Evolutionary conservation across 1,284 basidiomycete species (phyloP).

Genomic region (Ganoderma sinense): DNA sequence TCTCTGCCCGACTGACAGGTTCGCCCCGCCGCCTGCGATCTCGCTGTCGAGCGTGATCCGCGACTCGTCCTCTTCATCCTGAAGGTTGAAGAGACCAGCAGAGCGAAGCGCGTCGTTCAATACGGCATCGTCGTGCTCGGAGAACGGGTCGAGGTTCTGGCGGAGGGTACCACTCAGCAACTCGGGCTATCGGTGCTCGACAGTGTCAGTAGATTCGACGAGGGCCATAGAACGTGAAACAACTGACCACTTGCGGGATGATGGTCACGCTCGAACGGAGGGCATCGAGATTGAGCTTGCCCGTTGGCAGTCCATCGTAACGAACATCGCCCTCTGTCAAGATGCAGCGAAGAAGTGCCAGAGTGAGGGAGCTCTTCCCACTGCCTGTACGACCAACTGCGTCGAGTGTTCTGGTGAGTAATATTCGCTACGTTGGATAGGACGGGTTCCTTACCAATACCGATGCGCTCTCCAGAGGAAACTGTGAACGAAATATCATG

Average conservation of each 20-base stretch:
- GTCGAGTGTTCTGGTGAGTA: no score
- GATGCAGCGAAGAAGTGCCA: conserved; percentile 52
- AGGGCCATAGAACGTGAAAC: not conserved
- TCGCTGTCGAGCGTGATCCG: conserved; percentile 61
- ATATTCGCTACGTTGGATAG: not conserved
- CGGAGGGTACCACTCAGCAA: conserved; percentile 66
- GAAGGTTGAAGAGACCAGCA: conserved; percentile 61
- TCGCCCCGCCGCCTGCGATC: conserved; percentile 67
- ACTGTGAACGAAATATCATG: conserved; percentile 57
- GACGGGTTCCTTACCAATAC: conserved; percentile 40
- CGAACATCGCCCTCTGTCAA: conserved; percentile 52
- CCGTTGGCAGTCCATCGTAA: conserved; percentile 42
- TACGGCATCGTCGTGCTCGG: conserved; percentile 72
- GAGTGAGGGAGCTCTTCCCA: conserved; percentile 48
- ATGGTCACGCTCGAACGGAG: conserved; percentile 56
- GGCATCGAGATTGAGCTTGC: conserved; percentile 67
- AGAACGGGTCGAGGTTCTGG: conserved; percentile 77
- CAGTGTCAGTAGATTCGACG: not conserved
- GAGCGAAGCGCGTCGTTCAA: conserved; percentile 55
- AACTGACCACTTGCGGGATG: conserved; percentile 46
- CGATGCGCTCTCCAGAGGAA: conserved; percentile 60
- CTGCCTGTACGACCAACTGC: conserved; percentile 69
- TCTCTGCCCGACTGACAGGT: conserved; percentile 62
- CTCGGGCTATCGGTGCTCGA: conserved; percentile 57
- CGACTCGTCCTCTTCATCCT: conserved; percentile 55